Percentiles rank a stretch among this genome's conserved stretches.
These are phyloP conservation scores for Cucumis melo DNA, from an alignment of 306 rosid genomes.

Conservation along the genomic window DNA sequence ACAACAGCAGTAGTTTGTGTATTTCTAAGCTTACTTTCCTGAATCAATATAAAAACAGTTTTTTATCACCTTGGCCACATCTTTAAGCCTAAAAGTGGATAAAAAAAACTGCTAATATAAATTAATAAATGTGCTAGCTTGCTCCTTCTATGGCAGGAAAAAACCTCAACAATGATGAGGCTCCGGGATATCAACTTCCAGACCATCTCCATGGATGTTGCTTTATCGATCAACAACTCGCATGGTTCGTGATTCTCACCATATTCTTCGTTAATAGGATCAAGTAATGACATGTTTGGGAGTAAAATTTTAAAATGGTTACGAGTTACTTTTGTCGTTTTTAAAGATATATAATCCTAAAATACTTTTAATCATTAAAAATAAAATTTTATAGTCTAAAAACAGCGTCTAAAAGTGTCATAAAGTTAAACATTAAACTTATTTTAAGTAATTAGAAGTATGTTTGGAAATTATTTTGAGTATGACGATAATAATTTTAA, in stretches of 20 bases:
- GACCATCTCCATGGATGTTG: background rate
- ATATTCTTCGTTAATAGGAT: background rate
- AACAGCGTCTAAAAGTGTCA: too few species aligned
- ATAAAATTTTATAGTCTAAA: too few species aligned
- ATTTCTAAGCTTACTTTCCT: background rate
- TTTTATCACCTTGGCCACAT: background rate
- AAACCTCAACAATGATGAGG: background rate
- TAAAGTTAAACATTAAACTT: too few species aligned
- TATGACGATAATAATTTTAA: too few species aligned
- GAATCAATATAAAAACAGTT: background rate
- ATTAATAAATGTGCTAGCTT: background rate
- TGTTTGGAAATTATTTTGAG: too few species aligned
- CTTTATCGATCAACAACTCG: background rate
- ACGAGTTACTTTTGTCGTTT: too few species aligned
- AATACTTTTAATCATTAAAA: too few species aligned
- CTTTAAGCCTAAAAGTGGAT: background rate
- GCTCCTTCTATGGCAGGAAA: background rate
- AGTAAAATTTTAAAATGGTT: too few species aligned
- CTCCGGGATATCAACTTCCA: background rate
- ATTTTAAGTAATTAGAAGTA: too few species aligned
- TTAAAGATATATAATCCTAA: too few species aligned
- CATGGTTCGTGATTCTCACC: background rate
- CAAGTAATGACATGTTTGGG: too few species aligned
- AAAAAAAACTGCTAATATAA: background rate
- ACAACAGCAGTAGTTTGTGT: background rate